Evolutionary conservation across 108 stramenopile genomes (phyloP).

Genomic region (Pelagomonas calceolata): DNA sequence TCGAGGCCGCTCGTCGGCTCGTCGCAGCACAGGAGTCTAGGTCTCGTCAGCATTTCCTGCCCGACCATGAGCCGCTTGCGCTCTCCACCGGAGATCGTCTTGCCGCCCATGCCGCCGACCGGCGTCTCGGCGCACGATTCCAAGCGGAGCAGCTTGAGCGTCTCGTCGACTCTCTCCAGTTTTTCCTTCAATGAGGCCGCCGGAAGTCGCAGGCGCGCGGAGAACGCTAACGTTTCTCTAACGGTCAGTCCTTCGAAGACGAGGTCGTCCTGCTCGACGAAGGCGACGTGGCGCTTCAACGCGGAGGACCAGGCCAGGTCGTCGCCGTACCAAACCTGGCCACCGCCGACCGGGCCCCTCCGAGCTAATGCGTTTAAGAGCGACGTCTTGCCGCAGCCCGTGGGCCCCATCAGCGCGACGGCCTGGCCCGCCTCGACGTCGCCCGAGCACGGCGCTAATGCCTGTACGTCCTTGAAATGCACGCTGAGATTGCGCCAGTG

Average conservation of each 20-base stretch:
- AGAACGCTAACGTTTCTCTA: background rate
- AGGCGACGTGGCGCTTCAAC: background rate
- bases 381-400: slow-evolving; percentile 22
- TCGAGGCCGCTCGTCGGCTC: slow-evolving; percentile 38
- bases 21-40: slow-evolving; percentile 20
- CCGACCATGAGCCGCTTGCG: slow-evolving; percentile 19
- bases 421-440: slow-evolving; percentile 15
- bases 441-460: background rate
- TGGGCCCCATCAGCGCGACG: slow-evolving; percentile 25
- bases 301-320: background rate
- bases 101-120: background rate
- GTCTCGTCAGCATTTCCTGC: slow-evolving; percentile 15
- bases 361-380: slow-evolving; percentile 14
- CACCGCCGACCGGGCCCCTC: background rate
- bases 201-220: background rate
- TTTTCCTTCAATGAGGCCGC: background rate
- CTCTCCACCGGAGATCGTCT: slow-evolving; percentile 29
- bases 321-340: background rate
- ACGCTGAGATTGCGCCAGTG: background rate
- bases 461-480: background rate
- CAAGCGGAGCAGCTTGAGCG: slow-evolving; percentile 15
- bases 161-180: background rate
- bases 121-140: slow-evolving; percentile 11
- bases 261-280: slow-evolving; percentile 8
- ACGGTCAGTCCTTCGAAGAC: slow-evolving; percentile 1